Evolutionary conservation across 2,329 filamentous ascomycete species (phyloP), one percentile per base, ranked within the genome.

Genomic region (Cytospora mali): DNA sequence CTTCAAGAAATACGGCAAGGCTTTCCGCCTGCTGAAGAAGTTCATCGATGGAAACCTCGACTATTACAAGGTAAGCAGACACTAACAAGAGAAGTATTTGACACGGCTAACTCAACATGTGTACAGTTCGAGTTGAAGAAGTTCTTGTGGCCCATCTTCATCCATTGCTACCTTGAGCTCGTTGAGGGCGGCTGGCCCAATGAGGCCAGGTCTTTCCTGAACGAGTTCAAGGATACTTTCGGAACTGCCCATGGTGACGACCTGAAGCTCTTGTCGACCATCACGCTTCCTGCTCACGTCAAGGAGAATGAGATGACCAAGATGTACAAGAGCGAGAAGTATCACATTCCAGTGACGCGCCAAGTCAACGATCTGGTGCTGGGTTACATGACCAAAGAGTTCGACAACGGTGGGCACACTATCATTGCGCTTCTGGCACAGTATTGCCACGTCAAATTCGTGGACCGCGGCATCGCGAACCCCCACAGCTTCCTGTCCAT

Each of bases 31-130:
- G 49, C 79, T 96, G 49, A 88, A 84, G 67, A 84, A 86, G 67
- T 99, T 93, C 90, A 88, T 97, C 53, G 93, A 97, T 68, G 93
- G 94, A 69, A 93, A 92, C 64, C 82, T 99, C 27, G 94, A 98
- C 67, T 84, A 98, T 29, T 98, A 98, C 84, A 97, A 97, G 81
- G 91, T 89, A 75, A 69, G 77, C 64, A 23, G 4, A 6, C 29
- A 16, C 16, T 7, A 16, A 16, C 25, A 27, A 23, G 4, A 18
- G 27, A 6, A 11, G 10, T 6, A 25, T 18, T 6, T 23, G 13
- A 10, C 23, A n/a, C 11, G 3, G 23, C 62, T 57, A 53, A 49
- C 67, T 74, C 39, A 72, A 55, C n/a, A 2, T 51, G 13, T 64
- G 35, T 9, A 14, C 66, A 93, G 87, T 92, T 94, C 51, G 95